These are phyloP conservation scores for Cucurbita pepo DNA, from an alignment of 306 rosid genomes.

Conservation along the genomic window DNA sequence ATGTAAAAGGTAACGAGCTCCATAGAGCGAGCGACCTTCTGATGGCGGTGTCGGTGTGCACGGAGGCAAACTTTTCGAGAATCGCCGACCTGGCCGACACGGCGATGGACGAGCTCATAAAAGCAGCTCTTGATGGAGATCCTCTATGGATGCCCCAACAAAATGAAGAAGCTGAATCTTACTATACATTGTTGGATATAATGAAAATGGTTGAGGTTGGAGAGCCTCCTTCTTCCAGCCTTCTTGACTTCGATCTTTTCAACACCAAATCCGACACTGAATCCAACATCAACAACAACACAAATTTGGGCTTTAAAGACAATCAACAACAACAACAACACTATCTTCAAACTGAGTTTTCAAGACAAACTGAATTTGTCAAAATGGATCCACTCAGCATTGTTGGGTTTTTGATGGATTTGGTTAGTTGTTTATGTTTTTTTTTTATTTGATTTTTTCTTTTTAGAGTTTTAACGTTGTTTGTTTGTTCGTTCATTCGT, in stretches of 20 bases:
- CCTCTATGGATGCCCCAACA: slow-evolving; percentile 24
- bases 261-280: not conserved
- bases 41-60: slow-evolving; percentile 30
- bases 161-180: slow-evolving; percentile 4
- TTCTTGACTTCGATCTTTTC: slow-evolving; percentile 11
- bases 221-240: slow-evolving; percentile 7
- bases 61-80: slow-evolving; percentile 28
- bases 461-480: not conserved
- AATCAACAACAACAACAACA: not conserved
- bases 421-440: slow-evolving; percentile 11
- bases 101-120: slow-evolving; percentile 60
- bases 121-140: slow-evolving; percentile 7
- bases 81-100: slow-evolving; percentile 42
- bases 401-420: slow-evolving; percentile 75
- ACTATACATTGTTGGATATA: slow-evolving; percentile 13
- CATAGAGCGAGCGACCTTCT: slow-evolving; percentile 37
- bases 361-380: not conserved
- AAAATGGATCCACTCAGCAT: slow-evolving; percentile 32
- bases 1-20: slow-evolving; percentile 6
- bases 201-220: slow-evolving; percentile 31
- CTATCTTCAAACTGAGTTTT: not conserved
- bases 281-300: not conserved
- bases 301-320: not conserved
- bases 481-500: not conserved
- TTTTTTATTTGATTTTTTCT: not conserved